phyloP scores from a whole-genome alignment of 2,329 filamentous ascomycete genomes.

The Exophiala sideris region DNA sequence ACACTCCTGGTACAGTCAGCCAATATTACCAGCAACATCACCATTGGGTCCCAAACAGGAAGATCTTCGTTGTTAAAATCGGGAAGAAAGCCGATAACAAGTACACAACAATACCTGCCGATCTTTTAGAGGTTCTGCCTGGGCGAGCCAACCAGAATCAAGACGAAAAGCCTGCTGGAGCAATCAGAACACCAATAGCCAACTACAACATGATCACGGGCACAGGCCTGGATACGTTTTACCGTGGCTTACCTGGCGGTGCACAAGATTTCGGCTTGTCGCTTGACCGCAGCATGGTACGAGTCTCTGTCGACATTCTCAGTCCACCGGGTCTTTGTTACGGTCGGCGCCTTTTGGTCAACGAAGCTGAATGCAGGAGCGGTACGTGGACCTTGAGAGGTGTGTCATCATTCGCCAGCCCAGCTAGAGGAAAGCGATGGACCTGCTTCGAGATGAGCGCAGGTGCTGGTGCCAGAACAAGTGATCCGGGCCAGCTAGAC shows the following conservation, averaged over 20 bases:
- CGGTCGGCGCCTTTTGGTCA: not conserved
- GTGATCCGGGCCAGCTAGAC: not conserved
- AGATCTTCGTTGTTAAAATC: slow-evolving; percentile 1
- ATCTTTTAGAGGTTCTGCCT: slow-evolving; percentile 7
- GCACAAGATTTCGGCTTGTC: not conserved
- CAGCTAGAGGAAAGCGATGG: slow-evolving; percentile 1
- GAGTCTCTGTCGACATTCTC: slow-evolving; percentile 4
- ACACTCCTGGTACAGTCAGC: not conserved
- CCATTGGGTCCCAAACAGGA: not conserved
- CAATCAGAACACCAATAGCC: not conserved
- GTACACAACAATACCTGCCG: slow-evolving; percentile 2
- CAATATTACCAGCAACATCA: not conserved
- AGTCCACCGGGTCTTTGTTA: slow-evolving; percentile 1
- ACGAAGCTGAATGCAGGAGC: not conserved
- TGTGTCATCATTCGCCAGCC: not conserved
- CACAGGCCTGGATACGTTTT: slow-evolving; percentile 1
- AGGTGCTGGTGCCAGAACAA: not conserved
- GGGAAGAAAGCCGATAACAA: not conserved
- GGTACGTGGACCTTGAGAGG: slow-evolving; percentile 6
- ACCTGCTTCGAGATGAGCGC: slow-evolving; percentile 1
- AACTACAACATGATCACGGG: slow-evolving; percentile 8
- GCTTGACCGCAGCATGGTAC: not conserved
- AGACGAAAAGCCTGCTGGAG: not conserved
- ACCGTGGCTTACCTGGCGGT: not conserved
- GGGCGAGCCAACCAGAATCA: slow-evolving; percentile 9